Evolutionary conservation across 2,329 filamentous ascomycete genomes (phyloP).

Genomic region (Pyrenochaeta sp.): DNA sequence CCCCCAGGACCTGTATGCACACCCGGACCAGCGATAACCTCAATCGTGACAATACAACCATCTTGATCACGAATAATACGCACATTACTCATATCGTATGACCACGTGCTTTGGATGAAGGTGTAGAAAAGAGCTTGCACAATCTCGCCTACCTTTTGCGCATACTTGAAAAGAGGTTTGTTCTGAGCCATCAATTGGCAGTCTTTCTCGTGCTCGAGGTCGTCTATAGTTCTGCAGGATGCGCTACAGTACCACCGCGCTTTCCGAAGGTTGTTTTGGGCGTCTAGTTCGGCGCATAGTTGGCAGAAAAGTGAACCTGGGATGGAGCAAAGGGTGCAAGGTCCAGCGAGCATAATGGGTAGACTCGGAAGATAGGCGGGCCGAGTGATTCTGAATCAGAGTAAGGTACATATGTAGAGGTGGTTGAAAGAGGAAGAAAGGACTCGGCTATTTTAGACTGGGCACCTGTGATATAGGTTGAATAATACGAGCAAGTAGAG

Average conservation of each 20-base stretch:
- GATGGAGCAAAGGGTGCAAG: conserved; percentile 10
- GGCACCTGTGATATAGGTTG: no score
- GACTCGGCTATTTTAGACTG: no score
- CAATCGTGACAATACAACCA: conserved; percentile 5
- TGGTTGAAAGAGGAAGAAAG: background rate
- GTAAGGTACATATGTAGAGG: background rate
- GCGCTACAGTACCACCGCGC: conserved; percentile 14
- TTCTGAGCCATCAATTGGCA: background rate
- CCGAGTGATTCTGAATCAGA: background rate
- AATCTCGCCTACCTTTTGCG: conserved; percentile 15
- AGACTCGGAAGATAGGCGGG: background rate
- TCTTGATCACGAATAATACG: conserved; percentile 9
- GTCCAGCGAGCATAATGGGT: conserved; percentile 7
- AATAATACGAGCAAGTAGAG: no score
- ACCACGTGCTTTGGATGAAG: conserved; percentile 24
- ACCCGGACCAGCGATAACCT: conserved; percentile 17
- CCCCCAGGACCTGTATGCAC: conserved; percentile 8
- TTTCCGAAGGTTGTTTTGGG: background rate
- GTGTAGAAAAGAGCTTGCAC: conserved; percentile 20
- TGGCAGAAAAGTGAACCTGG: conserved; percentile 13
- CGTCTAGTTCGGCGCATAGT: conserved; percentile 2
- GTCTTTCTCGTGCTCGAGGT: conserved; percentile 6
- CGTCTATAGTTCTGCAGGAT: conserved; percentile 9
- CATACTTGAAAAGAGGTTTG: background rate
- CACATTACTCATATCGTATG: conserved; percentile 18